Base-by-base conservation (phyloP, 1,284 basidiomycete species). In the Tremellales sp. region DNA sequence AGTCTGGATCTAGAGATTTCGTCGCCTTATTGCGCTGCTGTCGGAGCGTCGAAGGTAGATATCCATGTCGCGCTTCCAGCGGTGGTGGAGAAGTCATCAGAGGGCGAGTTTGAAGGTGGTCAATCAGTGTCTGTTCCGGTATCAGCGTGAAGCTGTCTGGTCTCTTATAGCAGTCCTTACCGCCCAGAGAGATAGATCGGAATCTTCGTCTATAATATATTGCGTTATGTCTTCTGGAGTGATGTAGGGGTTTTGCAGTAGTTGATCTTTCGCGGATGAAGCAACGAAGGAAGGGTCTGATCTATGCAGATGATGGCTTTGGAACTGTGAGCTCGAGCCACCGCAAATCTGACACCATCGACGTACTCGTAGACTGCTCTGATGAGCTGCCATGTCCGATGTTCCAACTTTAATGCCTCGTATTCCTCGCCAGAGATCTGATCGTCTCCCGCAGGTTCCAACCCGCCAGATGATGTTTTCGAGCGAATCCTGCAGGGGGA, bases 331-430 rank as follows among this genome's bases (percentile, higher is more conserved):
- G 43, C 13, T 9, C 21, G 7, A 14, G 16, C 1, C 39, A 39
- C 13, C 29, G 7, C 28, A 3, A 12, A n/a, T 9, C 7, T 3
- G 28, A 6, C 25, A 25, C 25, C n/a, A 8, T 3, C 13, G 2
- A 51, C 68, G 45, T 36, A 68, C 68, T 65, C 63, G 47, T 62
- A 66, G 1, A 71, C 55, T 1, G 67, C 50, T 24, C 67, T 48
- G 7, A 71, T 36, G 10, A 71, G 53, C 44, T 66, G 63, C 69
- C 69, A 71, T 33, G 69, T 67, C 21, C 69, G 53, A 48, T 71
- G 69, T 43, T 71, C 69, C n/a, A 60, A 46, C 36, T 66, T 42
- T 18, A 70, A 43, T 8, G 62, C 57, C 26, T 65, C 53, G 41
- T 53, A 50, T 48, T 66, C 63, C 8, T 66, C 65, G 12, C 40